Evolutionary conservation across 805 yeast species (phyloP), one percentile per base, ranked within the genome.

Genomic region (Yarrowia sp.): DNA sequence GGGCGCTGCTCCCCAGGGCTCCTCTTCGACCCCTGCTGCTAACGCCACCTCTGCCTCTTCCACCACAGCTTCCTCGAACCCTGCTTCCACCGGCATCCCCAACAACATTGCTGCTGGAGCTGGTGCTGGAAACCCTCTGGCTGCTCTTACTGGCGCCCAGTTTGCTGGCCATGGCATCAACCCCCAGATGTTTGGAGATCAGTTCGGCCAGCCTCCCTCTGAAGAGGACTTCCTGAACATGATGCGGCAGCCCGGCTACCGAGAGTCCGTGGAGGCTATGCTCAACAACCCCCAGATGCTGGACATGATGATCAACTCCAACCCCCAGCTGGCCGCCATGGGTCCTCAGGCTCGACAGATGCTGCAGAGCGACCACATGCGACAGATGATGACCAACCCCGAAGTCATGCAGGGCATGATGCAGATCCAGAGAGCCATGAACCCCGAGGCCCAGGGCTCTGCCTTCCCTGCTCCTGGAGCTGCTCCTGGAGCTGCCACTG

Each of bases 171-270:
- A 86, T 73, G 85, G 92, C 9, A 93, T 92, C 73, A 82, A 95
- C 78, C 98, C 99, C 6, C 84, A 90, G 3, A 85, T 91, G 89
- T 92, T 94, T 80, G 97, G 97, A 1, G 93, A 97, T 34, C 98
- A 93, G 77, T 85, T 89, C 91, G 87, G 87, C 50, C 85, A 84
- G 55, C 79, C 88, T 73, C 93, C 96, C 13, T 87, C 86, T 72
- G 89, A 91, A 58, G 93, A 89, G 63, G 92, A 90, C 70, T 76
- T 94, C 78, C 80, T 86, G 42, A 81, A 83, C 67, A 86, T 91
- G 90, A 82, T 95, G 88, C 87, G 86, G 19, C 85, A 86, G 72
- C 99, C 98, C 47, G 82, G 85, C 79, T 85, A 91, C 73, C 93
- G 88, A 75, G 92, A 92, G 75, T 83, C 88, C 69, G 85, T 94